These are phyloP conservation scores for Lactarius hatsudake DNA, from an alignment of 768 basidiomycete genomes.

Conservation along the genomic window DNA sequence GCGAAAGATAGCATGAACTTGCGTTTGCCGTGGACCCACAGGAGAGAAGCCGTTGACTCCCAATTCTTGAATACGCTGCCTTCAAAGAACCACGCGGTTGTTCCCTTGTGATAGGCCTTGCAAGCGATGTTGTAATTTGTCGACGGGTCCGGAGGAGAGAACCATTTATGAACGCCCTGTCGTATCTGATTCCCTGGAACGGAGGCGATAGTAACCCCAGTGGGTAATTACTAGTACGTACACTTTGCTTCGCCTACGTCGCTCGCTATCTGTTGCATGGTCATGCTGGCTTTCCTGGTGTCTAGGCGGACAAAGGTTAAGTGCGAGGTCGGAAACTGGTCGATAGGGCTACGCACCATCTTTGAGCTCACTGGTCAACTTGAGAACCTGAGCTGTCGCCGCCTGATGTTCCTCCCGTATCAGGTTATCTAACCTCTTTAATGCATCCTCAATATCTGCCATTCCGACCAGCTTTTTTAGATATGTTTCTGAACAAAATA, in stretches of 20 bases:
- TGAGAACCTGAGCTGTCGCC: not conserved
- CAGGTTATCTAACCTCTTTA: not conserved
- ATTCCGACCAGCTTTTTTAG: not conserved
- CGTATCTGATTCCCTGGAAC: not conserved
- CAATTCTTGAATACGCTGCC: not conserved
- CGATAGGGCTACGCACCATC: not conserved
- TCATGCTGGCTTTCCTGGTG: not conserved
- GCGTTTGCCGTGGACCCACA: not conserved
- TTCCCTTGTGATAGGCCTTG: not conserved
- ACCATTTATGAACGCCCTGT: not conserved
- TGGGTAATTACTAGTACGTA: not conserved
- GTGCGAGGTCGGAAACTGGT: not conserved
- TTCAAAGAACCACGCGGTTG: not conserved
- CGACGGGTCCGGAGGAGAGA: not conserved
- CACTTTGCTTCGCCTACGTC: not conserved
- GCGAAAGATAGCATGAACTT: not conserved
- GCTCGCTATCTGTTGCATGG: not conserved
- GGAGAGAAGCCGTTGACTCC: not conserved
- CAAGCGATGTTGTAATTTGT: not conserved
- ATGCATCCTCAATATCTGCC: not conserved
- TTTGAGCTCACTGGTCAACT: not conserved
- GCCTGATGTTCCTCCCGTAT: not conserved
- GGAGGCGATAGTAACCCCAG: not conserved
- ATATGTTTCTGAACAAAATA: not conserved
- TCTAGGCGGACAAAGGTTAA: not conserved